Evolutionary conservation across 176 grass and related monocot genomes (phyloP).

Genomic region (Olyra latifolia): DNA sequence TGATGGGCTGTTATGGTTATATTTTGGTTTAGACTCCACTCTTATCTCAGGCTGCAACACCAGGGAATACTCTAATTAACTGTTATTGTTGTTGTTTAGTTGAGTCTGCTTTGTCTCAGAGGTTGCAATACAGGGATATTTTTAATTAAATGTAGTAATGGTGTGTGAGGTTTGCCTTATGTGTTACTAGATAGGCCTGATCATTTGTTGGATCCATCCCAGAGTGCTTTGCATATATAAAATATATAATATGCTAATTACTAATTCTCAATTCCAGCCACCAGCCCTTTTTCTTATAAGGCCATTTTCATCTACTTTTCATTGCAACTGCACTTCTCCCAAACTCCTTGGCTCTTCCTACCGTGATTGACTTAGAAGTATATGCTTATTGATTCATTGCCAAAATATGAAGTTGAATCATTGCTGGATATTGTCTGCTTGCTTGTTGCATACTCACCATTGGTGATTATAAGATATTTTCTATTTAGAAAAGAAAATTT

Average conservation of each 20-base stretch:
- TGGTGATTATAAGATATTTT: not conserved
- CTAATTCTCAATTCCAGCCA: not conserved
- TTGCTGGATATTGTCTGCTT: not conserved
- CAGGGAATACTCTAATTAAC: not conserved
- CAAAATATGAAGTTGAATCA: conserved; percentile 5
- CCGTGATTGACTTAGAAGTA: not conserved
- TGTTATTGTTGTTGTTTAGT: not conserved
- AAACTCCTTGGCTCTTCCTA: not conserved
- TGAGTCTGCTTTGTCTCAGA: not conserved
- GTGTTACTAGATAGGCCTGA: not conserved
- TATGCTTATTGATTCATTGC: not conserved
- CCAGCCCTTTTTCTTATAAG: not conserved
- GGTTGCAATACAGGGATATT: not conserved
- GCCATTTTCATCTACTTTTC: not conserved
- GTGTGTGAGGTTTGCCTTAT: not conserved
- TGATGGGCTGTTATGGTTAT: not conserved
- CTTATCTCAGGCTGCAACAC: not conserved
- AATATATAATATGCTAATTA: not conserved
- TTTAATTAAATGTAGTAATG: not conserved
- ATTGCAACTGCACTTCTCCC: not conserved
- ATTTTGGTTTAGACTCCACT: not conserved
- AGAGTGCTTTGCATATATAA: not conserved
- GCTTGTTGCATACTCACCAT: not conserved
- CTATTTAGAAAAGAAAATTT: not conserved
- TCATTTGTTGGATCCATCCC: not conserved